Percentiles rank a stretch among this genome's conserved stretches.
These are phyloP conservation scores for Sporopachydermia lactativora DNA, from an alignment of 805 yeast species.

Conservation along the genomic window DNA sequence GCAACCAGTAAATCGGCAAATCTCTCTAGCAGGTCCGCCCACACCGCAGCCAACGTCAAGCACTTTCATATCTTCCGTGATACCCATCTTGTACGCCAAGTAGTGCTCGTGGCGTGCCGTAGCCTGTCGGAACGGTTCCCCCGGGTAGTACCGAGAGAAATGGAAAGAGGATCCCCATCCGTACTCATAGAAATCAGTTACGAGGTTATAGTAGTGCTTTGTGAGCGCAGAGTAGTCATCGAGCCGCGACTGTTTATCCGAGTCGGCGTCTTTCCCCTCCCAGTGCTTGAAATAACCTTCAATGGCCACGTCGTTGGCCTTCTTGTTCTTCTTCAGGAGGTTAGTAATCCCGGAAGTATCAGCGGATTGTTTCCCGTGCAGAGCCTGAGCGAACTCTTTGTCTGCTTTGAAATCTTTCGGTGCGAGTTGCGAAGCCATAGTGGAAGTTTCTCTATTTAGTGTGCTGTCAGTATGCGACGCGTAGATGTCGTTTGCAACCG, in stretches of 20 bases:
- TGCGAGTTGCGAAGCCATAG: constrained; percentile 22
- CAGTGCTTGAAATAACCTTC: constrained; percentile 92
- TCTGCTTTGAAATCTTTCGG: constrained; percentile 46
- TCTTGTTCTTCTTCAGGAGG: constrained; percentile 58
- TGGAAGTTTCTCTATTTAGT: no score
- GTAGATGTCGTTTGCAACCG: no score
- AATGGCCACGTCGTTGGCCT: constrained; percentile 71
- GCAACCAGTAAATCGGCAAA: constrained; percentile 80
- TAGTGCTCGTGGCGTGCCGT: constrained; percentile 92
- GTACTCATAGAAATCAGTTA: constrained; percentile 95
- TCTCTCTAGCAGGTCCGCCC: constrained; percentile 98
- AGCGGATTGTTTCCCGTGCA: constrained; percentile 68
- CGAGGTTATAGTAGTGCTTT: constrained; percentile 91
- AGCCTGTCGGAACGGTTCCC: constrained; percentile 89
- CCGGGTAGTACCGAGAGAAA: constrained; percentile 84
- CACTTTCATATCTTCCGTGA: constrained; percentile 69
- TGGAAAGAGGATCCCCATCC: constrained; percentile 99
- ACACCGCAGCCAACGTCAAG: constrained; percentile 99
- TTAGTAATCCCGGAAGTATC: constrained; percentile 63
- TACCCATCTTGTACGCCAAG: constrained; percentile 75
- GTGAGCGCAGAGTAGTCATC: constrained; percentile 84
- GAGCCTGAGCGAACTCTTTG: constrained; percentile 63
- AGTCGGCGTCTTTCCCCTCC: constrained; percentile 72
- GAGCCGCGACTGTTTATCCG: constrained; percentile 49
- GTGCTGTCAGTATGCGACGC: no score